phyloP scores from a whole-genome alignment of 1,284 basidiomycete genomes.

The Trichosporon asahii region DNA sequence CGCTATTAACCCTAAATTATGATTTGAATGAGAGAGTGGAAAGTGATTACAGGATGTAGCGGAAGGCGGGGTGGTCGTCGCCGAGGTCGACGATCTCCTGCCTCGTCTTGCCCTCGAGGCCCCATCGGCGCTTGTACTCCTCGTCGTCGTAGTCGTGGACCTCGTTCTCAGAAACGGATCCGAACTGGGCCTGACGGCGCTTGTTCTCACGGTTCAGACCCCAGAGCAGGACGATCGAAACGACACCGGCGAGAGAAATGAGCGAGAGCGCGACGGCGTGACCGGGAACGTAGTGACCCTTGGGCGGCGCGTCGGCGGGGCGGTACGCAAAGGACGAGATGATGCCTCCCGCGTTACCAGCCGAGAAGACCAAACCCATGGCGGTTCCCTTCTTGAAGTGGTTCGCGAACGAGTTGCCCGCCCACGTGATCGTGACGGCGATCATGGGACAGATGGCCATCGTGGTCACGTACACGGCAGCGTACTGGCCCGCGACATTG shows the following conservation, averaged over 20 bases:
- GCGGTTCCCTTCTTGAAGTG: constrained; percentile 50
- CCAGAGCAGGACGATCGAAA: constrained; percentile 39
- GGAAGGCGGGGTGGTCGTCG: constrained; percentile 47
- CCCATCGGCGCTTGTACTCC: constrained; percentile 44
- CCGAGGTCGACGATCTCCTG: constrained; percentile 52
- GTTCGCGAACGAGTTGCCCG: constrained; percentile 50
- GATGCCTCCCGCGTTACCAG: constrained; percentile 54
- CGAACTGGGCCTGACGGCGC: constrained; percentile 44
- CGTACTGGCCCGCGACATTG: constrained; percentile 45
- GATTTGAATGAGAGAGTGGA: too few relatives aligned
- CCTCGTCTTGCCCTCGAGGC: constrained; percentile 46
- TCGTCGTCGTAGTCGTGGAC: constrained; percentile 52
- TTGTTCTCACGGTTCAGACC: constrained; percentile 46
- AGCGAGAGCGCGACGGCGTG: constrained; percentile 50
- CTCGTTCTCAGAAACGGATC: constrained; percentile 58
- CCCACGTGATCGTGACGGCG: constrained; percentile 52
- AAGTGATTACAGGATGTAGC: constrained; percentile 32
- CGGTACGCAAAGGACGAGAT: constrained; percentile 51
- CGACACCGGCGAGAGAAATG: constrained; percentile 36
- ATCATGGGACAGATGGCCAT: constrained; percentile 50
- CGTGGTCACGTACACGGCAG: constrained; percentile 52
- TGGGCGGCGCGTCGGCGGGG: constrained; percentile 30
- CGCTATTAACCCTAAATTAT: constrained; percentile 5
- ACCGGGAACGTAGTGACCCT: constrained; percentile 34
- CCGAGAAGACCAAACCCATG: constrained; percentile 54